phyloP scores from a whole-genome alignment of 1,139 yeast species.

The Magnusiomyces suaveolens region DNA sequence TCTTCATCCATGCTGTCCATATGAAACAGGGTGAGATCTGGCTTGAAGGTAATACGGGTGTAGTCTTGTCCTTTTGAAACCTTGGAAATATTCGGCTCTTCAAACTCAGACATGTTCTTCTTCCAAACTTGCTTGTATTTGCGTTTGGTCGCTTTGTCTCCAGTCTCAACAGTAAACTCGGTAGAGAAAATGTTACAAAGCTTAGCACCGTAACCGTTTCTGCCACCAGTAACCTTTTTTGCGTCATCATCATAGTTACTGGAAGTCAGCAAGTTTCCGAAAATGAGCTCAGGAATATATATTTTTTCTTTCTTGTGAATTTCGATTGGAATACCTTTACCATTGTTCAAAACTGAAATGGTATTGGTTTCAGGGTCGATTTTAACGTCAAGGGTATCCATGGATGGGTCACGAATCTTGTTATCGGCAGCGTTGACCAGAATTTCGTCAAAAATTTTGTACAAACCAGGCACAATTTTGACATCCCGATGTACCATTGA shows the following conservation, averaged over 20 bases:
- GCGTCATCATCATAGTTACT: conserved; percentile 93
- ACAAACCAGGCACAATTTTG: conserved; percentile 85
- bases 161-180: conserved; percentile 80
- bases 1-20: conserved; percentile 80
- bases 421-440: conserved; percentile 98
- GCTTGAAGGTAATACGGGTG: conserved; percentile 81
- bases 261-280: conserved; percentile 90
- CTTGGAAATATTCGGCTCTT: conserved; percentile 63
- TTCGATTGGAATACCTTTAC: conserved; percentile 91
- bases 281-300: conserved; percentile 91
- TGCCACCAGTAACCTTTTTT: conserved; percentile 95
- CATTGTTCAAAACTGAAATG: conserved; percentile 83
- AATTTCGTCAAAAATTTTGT: conserved; percentile 94
- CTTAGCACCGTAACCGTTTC: conserved; percentile 93
- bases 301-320: conserved; percentile 86
- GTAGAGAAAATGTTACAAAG: conserved; percentile 87
- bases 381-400: conserved; percentile 74
- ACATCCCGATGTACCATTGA: conserved; percentile 58
- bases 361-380: conserved; percentile 67
- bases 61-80: conserved; percentile 58
- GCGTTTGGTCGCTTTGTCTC: conserved; percentile 56
- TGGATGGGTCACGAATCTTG: conserved; percentile 85
- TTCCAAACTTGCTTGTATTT: conserved; percentile 78
- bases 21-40: conserved; percentile 75
- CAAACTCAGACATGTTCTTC: conserved; percentile 70